A percentile compares a stretch with the other conserved stretches of the same genome.
phyloP scores from a whole-genome alignment of 2,329 filamentous ascomycete species.

The Westerdykella ornata region DNA sequence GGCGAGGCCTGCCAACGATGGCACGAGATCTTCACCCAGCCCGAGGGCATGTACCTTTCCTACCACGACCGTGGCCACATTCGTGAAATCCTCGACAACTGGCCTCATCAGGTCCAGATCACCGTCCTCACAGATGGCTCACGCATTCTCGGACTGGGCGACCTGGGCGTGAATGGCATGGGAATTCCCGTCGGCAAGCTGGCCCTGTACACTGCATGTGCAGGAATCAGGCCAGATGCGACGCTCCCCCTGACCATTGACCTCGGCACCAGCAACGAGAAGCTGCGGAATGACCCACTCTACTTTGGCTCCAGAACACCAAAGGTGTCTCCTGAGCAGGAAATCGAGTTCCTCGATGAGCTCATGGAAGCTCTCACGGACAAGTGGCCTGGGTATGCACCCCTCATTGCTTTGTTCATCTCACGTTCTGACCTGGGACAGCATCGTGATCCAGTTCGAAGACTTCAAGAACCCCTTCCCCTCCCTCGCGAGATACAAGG shows the following conservation, averaged over 20 bases:
- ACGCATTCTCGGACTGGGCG: constrained; percentile 83
- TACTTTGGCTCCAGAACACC: constrained; percentile 86
- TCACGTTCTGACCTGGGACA: constrained; percentile 32
- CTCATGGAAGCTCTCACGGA: constrained; percentile 89
- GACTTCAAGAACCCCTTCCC: constrained; percentile 98
- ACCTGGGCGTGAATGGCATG: constrained; percentile 94
- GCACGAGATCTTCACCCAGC: constrained; percentile 90
- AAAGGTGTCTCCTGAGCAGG: constrained; percentile 69
- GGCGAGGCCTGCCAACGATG: constrained; percentile 95
- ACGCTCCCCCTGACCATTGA: constrained; percentile 59
- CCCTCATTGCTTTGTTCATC: constrained; percentile 4
- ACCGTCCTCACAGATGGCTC: constrained; percentile 96
- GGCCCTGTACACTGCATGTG: constrained; percentile 88
- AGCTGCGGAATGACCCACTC: constrained; percentile 67
- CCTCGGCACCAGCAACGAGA: constrained; percentile 58
- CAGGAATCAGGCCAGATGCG: constrained; percentile 77
- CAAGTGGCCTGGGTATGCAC: constrained; percentile 58
- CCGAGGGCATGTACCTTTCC: constrained; percentile 92
- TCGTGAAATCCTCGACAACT: constrained; percentile 81
- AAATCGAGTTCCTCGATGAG: constrained; percentile 92
- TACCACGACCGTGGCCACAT: constrained; percentile 91
- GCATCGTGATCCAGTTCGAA: constrained; percentile 83
- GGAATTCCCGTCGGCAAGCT: constrained; percentile 97
- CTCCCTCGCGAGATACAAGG: constrained; percentile 81
- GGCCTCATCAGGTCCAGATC: constrained; percentile 91